Evolutionary conservation across 495 filamentous ascomycete genomes (phyloP), one percentile per base, ranked within the genome.

Genomic region (Penicillium simplicissimum): DNA sequence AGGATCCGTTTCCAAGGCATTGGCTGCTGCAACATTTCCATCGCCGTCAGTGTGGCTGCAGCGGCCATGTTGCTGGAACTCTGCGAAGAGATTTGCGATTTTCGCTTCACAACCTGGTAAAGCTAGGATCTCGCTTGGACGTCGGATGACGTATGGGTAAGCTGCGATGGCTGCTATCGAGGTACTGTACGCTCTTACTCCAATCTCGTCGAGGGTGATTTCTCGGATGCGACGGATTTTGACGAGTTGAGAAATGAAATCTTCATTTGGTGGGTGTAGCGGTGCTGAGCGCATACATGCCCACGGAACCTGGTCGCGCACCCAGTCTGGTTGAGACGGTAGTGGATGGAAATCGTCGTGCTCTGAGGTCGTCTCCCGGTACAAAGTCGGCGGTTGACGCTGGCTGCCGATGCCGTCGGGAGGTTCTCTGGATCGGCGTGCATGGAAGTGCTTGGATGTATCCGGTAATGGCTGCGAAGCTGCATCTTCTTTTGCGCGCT

Each of bases 41-140:
- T 77, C 74, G 5, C 71, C 57, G 15, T 77, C 85, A 61, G 66
- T 59, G 40, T 70, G 65, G 0, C 36, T 52, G 33, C 61, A 66
- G 14, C 52, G 45, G 1, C 63, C 66, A n/a, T 67, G 55, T 1
- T 76, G 74, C 52, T 85, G 83, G 79, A 85, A 97, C 69, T 97
- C 90, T 19, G 87, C 74, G 73, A 89, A 97, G 0, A 96, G 83
- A 55, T 82, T 74, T 1, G 91, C 90, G 45, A 93, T 89, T 72
- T 96, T 97, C 2, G 74, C 70, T 31, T 92, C 88, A 66, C 93
- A 97, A 8, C 92, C 90, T 0, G 96, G 95, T 0, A 98, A 76
- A 10, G 81, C 70, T 7, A 83, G 67, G 17, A 98, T 79, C 67
- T 98, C 92, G 48, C 73, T 65, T 7, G 81, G 66, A 8, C 74